Evolutionary conservation across 148 eudicot species (phyloP), one percentile per base, ranked within the genome.

Genomic region (Vaccinium macrocarpon): DNA sequence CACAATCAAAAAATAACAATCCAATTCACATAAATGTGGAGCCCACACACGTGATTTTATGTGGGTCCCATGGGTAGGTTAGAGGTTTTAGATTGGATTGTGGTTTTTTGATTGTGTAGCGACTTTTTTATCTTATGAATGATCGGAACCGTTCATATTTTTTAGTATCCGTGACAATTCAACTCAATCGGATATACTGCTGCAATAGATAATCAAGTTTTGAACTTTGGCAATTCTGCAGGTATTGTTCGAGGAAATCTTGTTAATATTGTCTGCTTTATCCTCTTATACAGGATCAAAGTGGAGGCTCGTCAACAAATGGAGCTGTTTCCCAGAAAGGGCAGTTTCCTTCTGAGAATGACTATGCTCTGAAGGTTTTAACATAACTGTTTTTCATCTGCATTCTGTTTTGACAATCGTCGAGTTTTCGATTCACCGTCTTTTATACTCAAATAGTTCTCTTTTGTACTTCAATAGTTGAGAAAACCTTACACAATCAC

Each of bases 401-500:
- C 57, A 79, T 83, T 83, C 56, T 23, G 12, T 51, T 46, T 55
- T 29, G 27, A 56, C 72, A 49, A 80, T 53, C 35, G 1, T 76
- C 51, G 49, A 19, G 19, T 25, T 82, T 84, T 50, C 50, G 2
- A 68, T 83, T 83, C 74, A 75, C 55, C 71, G 38, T 86, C 85
- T 78, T 81, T 83, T 68, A 71, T 80, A 87, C 76, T 80, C 42
- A 64, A 84, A 55, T 18, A 70, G 3, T 62, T 35, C 42, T 52
- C 8, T 68, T 38, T 70, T 70, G 50, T 74, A 27, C 74, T 85
- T 51, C 13, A 81, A 81, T 84, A 95, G 98, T 89, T 89, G 79
- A 88, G 98, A 86, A 96, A 96, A 88, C 96, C 96, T 0, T 96
- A 96, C 85, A 94, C 98, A 29, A 94, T 96, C 35, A 91, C 98